Evolutionary conservation across 768 basidiomycete genomes (phyloP).

Genomic region (Boletellus ananas): DNA sequence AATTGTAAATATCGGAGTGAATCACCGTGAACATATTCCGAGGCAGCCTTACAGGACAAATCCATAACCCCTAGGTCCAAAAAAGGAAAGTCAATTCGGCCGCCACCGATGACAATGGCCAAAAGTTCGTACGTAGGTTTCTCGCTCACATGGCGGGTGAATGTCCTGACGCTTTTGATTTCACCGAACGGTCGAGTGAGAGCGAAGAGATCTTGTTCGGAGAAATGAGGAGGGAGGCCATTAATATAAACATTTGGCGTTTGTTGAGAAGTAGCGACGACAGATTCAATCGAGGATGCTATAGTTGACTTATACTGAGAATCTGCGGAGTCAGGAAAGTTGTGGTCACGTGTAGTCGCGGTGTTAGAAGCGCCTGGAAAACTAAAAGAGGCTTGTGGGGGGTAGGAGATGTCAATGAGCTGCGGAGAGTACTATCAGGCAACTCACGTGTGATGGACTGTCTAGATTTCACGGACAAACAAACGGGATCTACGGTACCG

Average conservation of each 20-base stretch:
- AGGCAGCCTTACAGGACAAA: slow-evolving; percentile 64
- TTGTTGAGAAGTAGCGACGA: slow-evolving; percentile 14
- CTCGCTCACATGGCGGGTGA: slow-evolving; percentile 79
- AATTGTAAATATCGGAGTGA: neutral
- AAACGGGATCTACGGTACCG: slow-evolving; percentile 10
- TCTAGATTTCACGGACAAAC: slow-evolving; percentile 6
- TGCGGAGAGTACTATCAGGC: neutral
- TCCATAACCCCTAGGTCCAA: slow-evolving; percentile 58
- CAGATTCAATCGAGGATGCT: slow-evolving; percentile 13
- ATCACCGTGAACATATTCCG: neutral
- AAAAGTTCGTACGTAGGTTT: slow-evolving; percentile 44
- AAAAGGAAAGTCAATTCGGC: neutral
- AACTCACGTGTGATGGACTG: slow-evolving; percentile 28
- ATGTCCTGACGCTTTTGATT: slow-evolving; percentile 76
- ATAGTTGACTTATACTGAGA: slow-evolving; percentile 10
- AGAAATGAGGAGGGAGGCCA: slow-evolving; percentile 77
- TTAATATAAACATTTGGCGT: slow-evolving; percentile 88
- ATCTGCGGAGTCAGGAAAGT: slow-evolving; percentile 11
- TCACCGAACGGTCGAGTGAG: slow-evolving; percentile 70
- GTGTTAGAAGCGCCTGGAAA: slow-evolving; percentile 13
- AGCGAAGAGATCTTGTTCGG: slow-evolving; percentile 73
- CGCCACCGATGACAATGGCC: slow-evolving; percentile 1
- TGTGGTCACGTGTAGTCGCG: slow-evolving; percentile 10
- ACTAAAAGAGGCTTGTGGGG: slow-evolving; percentile 25
- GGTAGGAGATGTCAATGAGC: slow-evolving; percentile 3